Conservation (phyloP, 140 eudicot species). For the Anethum foeniculum region DNA sequence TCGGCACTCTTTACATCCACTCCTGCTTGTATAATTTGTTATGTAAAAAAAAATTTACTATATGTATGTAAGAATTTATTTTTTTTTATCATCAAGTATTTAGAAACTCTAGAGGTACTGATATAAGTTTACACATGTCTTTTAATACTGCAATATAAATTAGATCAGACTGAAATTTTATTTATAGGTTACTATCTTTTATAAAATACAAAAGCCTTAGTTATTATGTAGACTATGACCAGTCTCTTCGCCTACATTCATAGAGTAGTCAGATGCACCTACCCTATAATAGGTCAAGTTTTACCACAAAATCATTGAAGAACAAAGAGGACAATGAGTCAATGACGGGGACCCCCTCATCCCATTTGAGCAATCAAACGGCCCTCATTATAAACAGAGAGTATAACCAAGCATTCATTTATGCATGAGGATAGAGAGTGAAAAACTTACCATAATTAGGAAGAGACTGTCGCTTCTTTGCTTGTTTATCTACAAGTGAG, state of each 20-base stretch:
- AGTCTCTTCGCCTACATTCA: neutral
- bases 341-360: neutral
- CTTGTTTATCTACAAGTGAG: constrained; percentile 34
- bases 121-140: too few relatives aligned
- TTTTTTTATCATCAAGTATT: too few relatives aligned
- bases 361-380: neutral
- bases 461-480: constrained; percentile 71
- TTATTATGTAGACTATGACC: neutral
- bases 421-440: constrained; percentile 6
- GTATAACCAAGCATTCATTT: neutral
- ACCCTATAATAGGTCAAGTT: neutral
- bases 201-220: neutral
- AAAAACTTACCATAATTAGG: constrained; percentile 52
- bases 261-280: neutral
- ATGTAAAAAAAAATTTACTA: too few relatives aligned
- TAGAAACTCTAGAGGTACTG: too few relatives aligned
- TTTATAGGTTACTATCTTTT: neutral
- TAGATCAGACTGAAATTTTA: neutral
- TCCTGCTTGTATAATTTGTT: too few relatives aligned
- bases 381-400: neutral
- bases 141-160: too few relatives aligned
- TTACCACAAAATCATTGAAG: neutral
- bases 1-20: too few relatives aligned
- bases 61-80: too few relatives aligned
- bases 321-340: neutral